Base-by-base conservation (phyloP, 805 yeast species). In the Suhomyces vadensis region DNA sequence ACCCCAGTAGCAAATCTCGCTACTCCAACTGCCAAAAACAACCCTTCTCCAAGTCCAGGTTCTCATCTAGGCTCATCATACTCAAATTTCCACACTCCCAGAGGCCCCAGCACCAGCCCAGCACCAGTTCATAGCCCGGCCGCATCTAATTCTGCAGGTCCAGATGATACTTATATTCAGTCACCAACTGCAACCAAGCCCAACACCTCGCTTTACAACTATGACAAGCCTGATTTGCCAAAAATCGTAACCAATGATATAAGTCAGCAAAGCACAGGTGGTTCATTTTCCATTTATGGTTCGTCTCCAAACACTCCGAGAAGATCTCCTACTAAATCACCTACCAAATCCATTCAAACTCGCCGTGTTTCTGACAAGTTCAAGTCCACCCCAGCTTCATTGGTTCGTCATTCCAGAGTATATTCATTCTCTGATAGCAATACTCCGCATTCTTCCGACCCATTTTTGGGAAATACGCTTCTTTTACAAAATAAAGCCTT, bases 301-400 rank as follows among this genome's bases (percentile, higher is more conserved):
- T 17, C 27, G 3, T 31, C 36, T 5, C 37, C 42, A 27, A 21
- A 10, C n/a, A 27, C 42, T 11, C 20, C 36, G 24, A 20, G 42
- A 14, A 29, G 37, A 14, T 23, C 40, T 5, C 31, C 31, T 9
- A 16, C 37, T 16, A 40, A 31, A 22, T 40, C 43, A 2, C 43
- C 38, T n/a, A 16, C 24, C 31, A 17, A 11, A 3, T 10, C 27
- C 3, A 21, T 20, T 38, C 17, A 37, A 40, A 26, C n/a, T 23
- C 39, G 53, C 54, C 22, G 47, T 61, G n/a, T 38, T n/a, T 60
- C 63, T 13, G 68, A 64, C 9, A 59, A 55, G 39, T 49, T 63
- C n/a, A 62, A 60, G 40, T 46, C 60, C 10, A 62, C 71, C 3
- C 73, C 71, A 2, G 56, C 70, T 1, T 63, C 67, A 5, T 57